phyloP scores from a whole-genome alignment of 176 grass and related monocot species.

The Saccharum spontaneum region DNA sequence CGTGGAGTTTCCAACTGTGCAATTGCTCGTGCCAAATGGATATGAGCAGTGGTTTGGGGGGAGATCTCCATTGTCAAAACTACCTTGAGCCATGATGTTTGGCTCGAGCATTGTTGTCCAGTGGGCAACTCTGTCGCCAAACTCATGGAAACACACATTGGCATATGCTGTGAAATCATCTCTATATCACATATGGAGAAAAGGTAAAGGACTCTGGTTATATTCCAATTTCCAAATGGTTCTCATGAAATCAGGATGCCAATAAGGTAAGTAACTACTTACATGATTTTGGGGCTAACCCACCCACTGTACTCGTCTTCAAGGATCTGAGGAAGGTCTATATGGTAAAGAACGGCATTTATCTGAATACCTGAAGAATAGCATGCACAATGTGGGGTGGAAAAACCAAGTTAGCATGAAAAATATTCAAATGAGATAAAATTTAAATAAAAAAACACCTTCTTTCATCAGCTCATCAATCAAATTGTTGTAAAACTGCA shows the following conservation, averaged over 20 bases:
- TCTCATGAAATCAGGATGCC: neutral
- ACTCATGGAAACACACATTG: slow-evolving; percentile 61
- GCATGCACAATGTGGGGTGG: neutral
- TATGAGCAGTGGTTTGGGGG: slow-evolving; percentile 55
- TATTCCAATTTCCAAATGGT: neutral
- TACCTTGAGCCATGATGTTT: slow-evolving; percentile 24
- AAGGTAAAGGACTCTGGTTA: neutral
- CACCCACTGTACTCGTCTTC: slow-evolving; percentile 75
- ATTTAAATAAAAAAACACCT: neutral
- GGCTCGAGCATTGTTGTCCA: slow-evolving; percentile 61
- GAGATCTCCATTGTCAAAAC: slow-evolving; percentile 11
- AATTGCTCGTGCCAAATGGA: slow-evolving; percentile 55
- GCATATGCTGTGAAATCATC: slow-evolving; percentile 71
- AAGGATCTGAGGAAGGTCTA: slow-evolving; percentile 56
- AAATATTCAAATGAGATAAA: neutral
- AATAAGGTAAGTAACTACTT: neutral
- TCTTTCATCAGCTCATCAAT: slow-evolving; percentile 59
- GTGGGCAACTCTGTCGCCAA: slow-evolving; percentile 54
- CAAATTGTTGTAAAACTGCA: slow-evolving; percentile 59
- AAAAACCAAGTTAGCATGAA: neutral
- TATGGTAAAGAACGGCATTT: slow-evolving; percentile 47
- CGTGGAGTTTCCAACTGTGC: slow-evolving; percentile 52
- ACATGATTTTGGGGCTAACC: slow-evolving; percentile 60
- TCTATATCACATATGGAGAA: slow-evolving; percentile 9
- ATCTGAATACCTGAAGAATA: slow-evolving; percentile 49